Conservation (phyloP, 179 eudicot genomes). For the Silene noctiflora region DNA sequence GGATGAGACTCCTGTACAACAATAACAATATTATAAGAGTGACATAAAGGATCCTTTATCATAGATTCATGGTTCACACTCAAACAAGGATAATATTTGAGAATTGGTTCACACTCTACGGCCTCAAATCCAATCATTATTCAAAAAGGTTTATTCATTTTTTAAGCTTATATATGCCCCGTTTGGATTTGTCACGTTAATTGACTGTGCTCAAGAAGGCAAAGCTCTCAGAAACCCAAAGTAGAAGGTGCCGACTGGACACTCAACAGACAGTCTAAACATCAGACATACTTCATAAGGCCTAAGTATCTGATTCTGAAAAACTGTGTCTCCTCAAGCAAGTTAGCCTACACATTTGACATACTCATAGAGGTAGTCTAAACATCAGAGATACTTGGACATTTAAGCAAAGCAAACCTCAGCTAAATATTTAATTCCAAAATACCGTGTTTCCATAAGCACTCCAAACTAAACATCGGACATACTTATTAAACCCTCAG, state of each 20-base stretch:
- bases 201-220: neutral
- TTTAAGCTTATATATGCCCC: neutral
- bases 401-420: neutral
- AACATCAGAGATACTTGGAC: neutral
- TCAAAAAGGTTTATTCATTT: neutral
- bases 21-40: too few relatives aligned
- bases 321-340: neutral
- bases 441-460: neutral
- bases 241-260: neutral
- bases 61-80: neutral
- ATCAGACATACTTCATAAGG: neutral
- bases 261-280: neutral
- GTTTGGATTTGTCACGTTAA: neutral
- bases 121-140: neutral
- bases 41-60: too few relatives aligned
- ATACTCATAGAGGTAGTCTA: neutral
- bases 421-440: neutral
- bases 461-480: neutral
- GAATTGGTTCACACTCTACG: neutral
- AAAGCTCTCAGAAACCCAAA: neutral
- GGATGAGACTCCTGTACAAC: conserved; percentile 71
- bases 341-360: too few relatives aligned
- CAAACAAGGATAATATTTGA: neutral
- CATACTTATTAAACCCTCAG: neutral
- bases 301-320: neutral